Evolutionary conservation across 495 filamentous ascomycete species (phyloP), one percentile per base, ranked within the genome.

Genomic region (Haplographium delicatum): DNA sequence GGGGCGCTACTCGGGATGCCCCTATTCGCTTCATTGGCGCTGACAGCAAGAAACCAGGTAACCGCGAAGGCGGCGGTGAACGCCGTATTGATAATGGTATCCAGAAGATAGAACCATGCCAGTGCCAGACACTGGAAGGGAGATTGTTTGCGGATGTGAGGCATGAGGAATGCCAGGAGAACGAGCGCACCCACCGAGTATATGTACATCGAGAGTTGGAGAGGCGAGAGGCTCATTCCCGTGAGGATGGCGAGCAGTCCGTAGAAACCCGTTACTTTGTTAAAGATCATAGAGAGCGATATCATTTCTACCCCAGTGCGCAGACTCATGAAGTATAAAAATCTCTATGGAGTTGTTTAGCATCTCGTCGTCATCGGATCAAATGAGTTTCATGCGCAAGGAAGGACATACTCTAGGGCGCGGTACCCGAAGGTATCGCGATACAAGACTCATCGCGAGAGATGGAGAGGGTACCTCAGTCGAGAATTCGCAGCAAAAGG

Each of bases 251-350:
- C 88, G 51, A 96, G 84, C 44, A 96, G 73, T 59, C 90, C 90
- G 68, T 91, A 95, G 54, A 95, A 70, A 47, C 88, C 88, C 47
- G 87, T 88, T 54, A 85, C 75, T 68, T 95, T 95, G 72, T 96
- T 96, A 63, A 95, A 76, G 24, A 93, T 68, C 47, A 91, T 72
- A 9, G 85, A 81, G 53, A 91, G 72, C 5, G 84, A 81, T 50
- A 93, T 84, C 48, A 95, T 72, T 49, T 91, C 87, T 33, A 86
- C 83, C 58, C 87, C 89, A 26, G 87, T 89, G 51, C 86, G 85
- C 44, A 96, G 81, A 67, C 85, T 86, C 72, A 94, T 87, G 54
- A 88, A 63, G 63, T 85, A 85, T 55, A 95, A 80, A 69, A 94
- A 95, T 30, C 37, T 44, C 59, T 62, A 16, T 15, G n/a, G 26